These are phyloP conservation scores for Creolimax fragrantissima DNA, from an alignment of 78 protist genomes.

Conservation along the genomic window DNA sequence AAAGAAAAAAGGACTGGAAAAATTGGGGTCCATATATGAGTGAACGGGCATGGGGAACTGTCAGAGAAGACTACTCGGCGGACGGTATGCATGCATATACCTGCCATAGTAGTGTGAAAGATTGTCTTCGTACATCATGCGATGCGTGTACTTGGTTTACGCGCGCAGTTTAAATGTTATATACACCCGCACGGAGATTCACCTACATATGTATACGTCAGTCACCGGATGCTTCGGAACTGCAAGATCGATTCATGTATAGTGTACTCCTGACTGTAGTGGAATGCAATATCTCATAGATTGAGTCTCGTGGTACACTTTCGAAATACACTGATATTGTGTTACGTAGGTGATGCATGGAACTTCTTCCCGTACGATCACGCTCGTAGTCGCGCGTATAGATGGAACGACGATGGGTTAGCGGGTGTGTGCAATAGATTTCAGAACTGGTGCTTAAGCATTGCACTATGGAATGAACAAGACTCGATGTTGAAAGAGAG, in stretches of 20 bases:
- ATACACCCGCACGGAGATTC: slow-evolving; percentile 21
- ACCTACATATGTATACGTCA: background rate
- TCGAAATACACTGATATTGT: no score
- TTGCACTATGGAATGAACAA: slow-evolving; percentile 24
- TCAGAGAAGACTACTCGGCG: background rate
- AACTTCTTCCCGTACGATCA: slow-evolving; percentile 51
- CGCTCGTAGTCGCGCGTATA: slow-evolving; percentile 53
- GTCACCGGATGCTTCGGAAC: background rate
- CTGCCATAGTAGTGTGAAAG: background rate
- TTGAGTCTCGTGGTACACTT: background rate
- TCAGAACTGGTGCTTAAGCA: slow-evolving; percentile 12
- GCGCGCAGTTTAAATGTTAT: slow-evolving; percentile 55
- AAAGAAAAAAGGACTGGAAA: slow-evolving; percentile 16
- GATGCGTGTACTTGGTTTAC: slow-evolving; percentile 40
- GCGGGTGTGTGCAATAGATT: slow-evolving; percentile 43
- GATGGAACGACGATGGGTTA: slow-evolving; percentile 82
- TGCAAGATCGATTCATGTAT: no score
- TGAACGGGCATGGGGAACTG: slow-evolving; percentile 41
- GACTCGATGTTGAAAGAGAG: slow-evolving; percentile 79
- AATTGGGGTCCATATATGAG: slow-evolving; percentile 33
- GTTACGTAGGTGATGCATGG: slow-evolving; percentile 57
- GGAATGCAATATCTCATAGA: no score
- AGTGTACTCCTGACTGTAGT: no score
- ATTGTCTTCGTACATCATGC: background rate
- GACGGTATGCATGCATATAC: background rate